Base-by-base conservation (phyloP, 352 stramenopile genomes). In the Globisporangium recalcitrans region DNA sequence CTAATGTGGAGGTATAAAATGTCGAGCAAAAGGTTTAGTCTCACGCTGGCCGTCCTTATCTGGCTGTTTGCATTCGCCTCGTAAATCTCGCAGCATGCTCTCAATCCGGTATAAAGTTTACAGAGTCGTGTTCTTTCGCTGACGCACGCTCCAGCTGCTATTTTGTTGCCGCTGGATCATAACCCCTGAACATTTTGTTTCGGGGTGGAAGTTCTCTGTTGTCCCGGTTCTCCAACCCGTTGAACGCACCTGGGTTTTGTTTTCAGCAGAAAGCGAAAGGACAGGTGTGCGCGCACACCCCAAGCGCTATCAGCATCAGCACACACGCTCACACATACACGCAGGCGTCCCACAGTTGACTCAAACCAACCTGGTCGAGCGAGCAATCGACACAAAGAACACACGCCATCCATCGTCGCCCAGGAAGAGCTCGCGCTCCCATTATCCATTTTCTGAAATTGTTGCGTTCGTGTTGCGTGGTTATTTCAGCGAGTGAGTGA, bases 51-150 rank as follows among this genome's bases (percentile, higher is more conserved):
- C n/a, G n/a, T n/a, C n/a, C n/a, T n/a, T n/a, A n/a, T n/a, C n/a
- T n/a, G n/a, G n/a, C n/a, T n/a, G n/a, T n/a, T n/a, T n/a, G n/a
- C n/a, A n/a, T n/a, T n/a, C n/a, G n/a, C n/a, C n/a, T n/a, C n/a
- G n/a, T n/a, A 31, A 31, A 31, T 31, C 38, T 46, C 38, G 16
- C 22, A 10, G 8, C 38, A 46, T 46, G 21, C 22, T 21, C 14
- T 22, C n/a, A 22, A 46, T 46, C 16, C 48, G 24, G 16, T 54
- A 54, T 53, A 53, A 53, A 53, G 2, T 46, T 46, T 46, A 46
- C 16, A 2, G 38, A 21, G 22, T 11, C 14, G n/a, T n/a, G n/a
- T 31, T 31, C 27, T 31, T 31, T n/a, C n/a, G n/a, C n/a, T n/a
- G n/a, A 44, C 14, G 14, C 36, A 44, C n/a, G 7, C 13, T 21